Evolutionary conservation across 257 asterid species (phyloP), one percentile per base, ranked within the genome.

Genomic region (Plantago major): DNA sequence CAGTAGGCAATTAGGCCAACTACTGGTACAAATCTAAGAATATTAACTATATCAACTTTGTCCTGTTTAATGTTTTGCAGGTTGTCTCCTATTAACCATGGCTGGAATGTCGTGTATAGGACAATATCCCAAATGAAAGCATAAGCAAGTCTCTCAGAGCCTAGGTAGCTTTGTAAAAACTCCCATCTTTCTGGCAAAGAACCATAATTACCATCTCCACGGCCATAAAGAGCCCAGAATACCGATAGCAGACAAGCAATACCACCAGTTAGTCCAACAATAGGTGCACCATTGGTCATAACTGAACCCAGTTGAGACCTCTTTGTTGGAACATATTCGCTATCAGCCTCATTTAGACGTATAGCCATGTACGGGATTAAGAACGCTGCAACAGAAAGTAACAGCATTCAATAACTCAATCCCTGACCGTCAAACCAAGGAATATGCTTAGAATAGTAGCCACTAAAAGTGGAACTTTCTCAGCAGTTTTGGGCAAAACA

Each of bases 311-410:
- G 84, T 40, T 71, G 63, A 54, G 96, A 83, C 46, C 74, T 69
- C 69, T 70, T 74, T 64, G 63, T 71, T 58, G 86, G 82, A 67
- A 74, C 56, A 62, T 56, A 13, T 26, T 73, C 78, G 15, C 42
- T 58, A 42, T 73, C 79, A 7, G 60, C 66, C 55, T 73, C 68
- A 9, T 89, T 87, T 64, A 92, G 79, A 17, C 97, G 87, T 66
- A 92, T 68, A 57, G 97, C 99, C 96, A 92, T 87, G 77, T 84
- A 92, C 37, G 99, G 99, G 46, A 92, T 83, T 65, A 92, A 80
- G 80, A 89, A 84, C 49, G 99, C 97, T 92, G 87, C 76, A 84
- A 30, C 46, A 59, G 15, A 57, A 14, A 55, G 26, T 54, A 65
- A 67, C n/a, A 49, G 9, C 43, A 51, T 38, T 47, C 16, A 40